Evolutionary conservation across 2,329 filamentous ascomycete genomes (phyloP), one percentile per base, ranked within the genome.

Genomic region (Camillea tinctor): DNA sequence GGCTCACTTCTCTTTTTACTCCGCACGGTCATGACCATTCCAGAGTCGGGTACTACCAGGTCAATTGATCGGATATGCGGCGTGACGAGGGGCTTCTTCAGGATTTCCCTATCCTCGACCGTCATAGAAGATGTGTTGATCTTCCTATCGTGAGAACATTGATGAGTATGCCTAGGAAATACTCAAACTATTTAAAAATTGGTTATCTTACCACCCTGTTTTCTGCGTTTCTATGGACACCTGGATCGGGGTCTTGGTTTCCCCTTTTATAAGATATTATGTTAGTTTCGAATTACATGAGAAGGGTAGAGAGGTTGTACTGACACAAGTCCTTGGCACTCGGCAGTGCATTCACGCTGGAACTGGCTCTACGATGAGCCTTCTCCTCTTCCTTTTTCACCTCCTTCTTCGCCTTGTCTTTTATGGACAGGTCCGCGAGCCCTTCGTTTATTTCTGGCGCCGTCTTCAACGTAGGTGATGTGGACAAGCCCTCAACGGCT

Each of bases 51-150:
- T 78, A 93, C 88, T 78, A 93, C 88, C 52, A 98, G 84, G 78
- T 97, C 93, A 77, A 98, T 94, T 81, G 92, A 94, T 85, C 95
- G 96, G 76, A 98, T 86, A 36, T 90, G 88, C 53, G 94, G 94
- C 62, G 80, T 88, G 70, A 91, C 89, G 68, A 98, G 87, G 63
- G 83, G 80, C 76, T 93, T 88, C 81, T 93, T 93, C 68, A 98
- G 87, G 64, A 90, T 85, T 26, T 93, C 88, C 71, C 90, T 89
- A 69, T 97, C 94, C 26, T 97, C 93, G 55, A 97, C 76, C 48
- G 85, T 84, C 62, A 81, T 79, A 50, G 92, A 85, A 40, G 93
- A 94, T 57, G 88, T 91, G 85, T 98, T 98, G 75, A 98, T 89
- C 80, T 95, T 97, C 94, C 93, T 97, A 60, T 56, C 48, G 13